A percentile compares a stretch with the other conserved stretches of the same genome.
phyloP scores from a whole-genome alignment of 345 rosid genomes.

The Theobroma cacao region DNA sequence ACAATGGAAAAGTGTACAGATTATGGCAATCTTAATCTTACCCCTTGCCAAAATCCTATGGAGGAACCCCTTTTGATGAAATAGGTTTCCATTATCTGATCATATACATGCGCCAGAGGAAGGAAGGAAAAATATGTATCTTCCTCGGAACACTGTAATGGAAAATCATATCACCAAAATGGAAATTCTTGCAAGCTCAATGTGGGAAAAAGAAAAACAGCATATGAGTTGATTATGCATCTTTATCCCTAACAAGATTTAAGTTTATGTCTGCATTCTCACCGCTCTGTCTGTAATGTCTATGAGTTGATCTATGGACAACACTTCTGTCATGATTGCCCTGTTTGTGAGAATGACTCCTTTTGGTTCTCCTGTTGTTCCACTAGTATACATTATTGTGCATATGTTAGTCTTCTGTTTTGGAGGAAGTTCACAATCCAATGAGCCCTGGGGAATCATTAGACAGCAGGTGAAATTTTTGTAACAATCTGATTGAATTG shows the following conservation, averaged over 20 bases:
- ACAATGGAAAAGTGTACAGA: background rate
- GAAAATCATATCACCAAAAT: background rate
- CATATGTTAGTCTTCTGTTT: constrained; percentile 69
- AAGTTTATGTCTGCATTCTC: constrained; percentile 3
- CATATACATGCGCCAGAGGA: constrained; percentile 89
- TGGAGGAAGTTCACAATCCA: constrained; percentile 55
- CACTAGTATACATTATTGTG: constrained; percentile 96
- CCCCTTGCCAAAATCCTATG: constrained; percentile 92
- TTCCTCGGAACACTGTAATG: constrained; percentile 58
- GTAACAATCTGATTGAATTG: background rate
- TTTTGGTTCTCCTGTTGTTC: constrained; percentile 98
- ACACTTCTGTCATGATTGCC: constrained; percentile 65
- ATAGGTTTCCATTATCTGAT: constrained; percentile 76
- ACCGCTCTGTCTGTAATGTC: constrained; percentile 64
- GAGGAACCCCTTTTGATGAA: constrained; percentile 76
- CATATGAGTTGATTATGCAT: background rate
- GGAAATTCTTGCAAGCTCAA: background rate
- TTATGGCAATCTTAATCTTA: constrained; percentile 29
- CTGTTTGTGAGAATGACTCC: constrained; percentile 74
- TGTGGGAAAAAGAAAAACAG: background rate
- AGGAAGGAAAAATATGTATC: constrained; percentile 93
- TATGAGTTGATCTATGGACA: constrained; percentile 72
- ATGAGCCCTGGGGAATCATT: constrained; percentile 46
- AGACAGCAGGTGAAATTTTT: background rate
- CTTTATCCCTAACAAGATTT: background rate